A percentile compares a stretch with the other conserved stretches of the same genome.
These are phyloP conservation scores for Xylaria grammica DNA, from an alignment of 495 filamentous ascomycete genomes.

Conservation along the genomic window DNA sequence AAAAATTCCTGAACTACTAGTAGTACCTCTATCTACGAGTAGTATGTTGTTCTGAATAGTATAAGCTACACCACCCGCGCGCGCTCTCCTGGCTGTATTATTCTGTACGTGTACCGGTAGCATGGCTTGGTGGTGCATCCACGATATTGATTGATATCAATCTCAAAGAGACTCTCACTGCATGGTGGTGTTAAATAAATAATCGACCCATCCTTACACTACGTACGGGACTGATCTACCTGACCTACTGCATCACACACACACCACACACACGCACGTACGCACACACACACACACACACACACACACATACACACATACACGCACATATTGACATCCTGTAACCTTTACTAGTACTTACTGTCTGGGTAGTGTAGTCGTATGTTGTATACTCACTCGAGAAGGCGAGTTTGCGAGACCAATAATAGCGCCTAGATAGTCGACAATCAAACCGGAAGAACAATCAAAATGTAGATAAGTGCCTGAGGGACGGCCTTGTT, in stretches of 20 bases:
- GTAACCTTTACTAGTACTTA: too few relatives aligned
- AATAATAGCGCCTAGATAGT: slow-evolving; percentile 7
- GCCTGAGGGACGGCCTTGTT: slow-evolving; percentile 5
- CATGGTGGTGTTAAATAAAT: slow-evolving; percentile 3
- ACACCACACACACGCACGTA: not conserved
- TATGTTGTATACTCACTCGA: not conserved
- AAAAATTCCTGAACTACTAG: too few relatives aligned
- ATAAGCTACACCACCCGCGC: too few relatives aligned
- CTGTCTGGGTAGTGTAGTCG: slow-evolving; percentile 10
- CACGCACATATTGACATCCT: too few relatives aligned
- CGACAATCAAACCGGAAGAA: slow-evolving; percentile 5
- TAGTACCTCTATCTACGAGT: too few relatives aligned
- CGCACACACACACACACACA: too few relatives aligned
- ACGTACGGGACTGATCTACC: slow-evolving; percentile 14
- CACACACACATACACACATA: not conserved
- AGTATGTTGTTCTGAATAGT: not conserved
- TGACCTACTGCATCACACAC: not conserved
- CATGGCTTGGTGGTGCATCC: not conserved
- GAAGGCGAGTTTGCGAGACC: slow-evolving; percentile 2
- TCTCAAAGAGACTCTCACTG: slow-evolving; percentile 5
- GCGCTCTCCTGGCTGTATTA: not conserved
- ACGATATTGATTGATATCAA: not conserved
- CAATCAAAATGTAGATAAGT: not conserved
- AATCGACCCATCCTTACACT: not conserved
- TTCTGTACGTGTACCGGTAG: not conserved